Evolutionary conservation across 78 protist species (phyloP).

Genomic region (Salpingoeca rosetta): DNA sequence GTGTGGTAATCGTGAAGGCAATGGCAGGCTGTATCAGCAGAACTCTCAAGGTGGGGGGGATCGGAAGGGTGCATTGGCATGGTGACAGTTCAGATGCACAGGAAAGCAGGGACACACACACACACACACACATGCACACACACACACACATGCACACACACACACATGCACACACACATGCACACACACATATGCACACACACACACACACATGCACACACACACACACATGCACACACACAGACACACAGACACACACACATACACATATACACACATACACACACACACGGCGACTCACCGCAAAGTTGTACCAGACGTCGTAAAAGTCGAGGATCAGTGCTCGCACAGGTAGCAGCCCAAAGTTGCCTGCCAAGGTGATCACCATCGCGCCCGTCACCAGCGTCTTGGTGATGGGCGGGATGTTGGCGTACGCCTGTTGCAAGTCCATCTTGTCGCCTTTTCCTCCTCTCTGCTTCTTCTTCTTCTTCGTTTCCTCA

Average conservation of each 20-base stretch:
- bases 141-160: too few relatives aligned
- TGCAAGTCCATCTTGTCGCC: not conserved
- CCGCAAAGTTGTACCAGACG: not conserved
- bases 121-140: too few relatives aligned
- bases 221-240: too few relatives aligned
- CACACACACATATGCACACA: too few relatives aligned
- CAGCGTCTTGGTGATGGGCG: not conserved
- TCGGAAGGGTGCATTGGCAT: not conserved
- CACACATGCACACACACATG: too few relatives aligned
- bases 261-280: too few relatives aligned
- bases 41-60: not conserved
- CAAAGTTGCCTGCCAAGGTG: not conserved
- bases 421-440: not conserved
- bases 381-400: not conserved
- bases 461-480: too few relatives aligned
- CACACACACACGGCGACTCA: too few relatives aligned
- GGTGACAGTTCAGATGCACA: not conserved
- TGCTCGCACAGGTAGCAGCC: not conserved
- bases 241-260: too few relatives aligned
- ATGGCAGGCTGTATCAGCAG: not conserved
- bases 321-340: not conserved
- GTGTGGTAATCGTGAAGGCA: not conserved
- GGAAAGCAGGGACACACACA: too few relatives aligned
- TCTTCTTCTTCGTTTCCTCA: too few relatives aligned
- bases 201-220: too few relatives aligned